Base-by-base conservation (phyloP, 1,284 basidiomycete genomes). In the Sporisorium graminicola region DNA sequence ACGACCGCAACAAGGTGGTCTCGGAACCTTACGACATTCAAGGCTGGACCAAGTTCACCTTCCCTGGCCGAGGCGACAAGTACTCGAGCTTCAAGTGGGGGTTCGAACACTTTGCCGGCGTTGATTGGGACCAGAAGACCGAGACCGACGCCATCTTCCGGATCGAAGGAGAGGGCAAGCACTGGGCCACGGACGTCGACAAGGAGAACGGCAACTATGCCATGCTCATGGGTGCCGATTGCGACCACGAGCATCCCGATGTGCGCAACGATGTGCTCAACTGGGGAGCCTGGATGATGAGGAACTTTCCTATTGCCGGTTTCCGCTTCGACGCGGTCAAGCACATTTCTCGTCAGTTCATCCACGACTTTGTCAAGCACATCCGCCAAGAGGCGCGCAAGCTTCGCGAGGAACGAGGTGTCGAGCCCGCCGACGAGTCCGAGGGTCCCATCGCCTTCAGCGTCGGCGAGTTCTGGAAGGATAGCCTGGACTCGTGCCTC, bases 231-330 rank as follows among this genome's bases (percentile, higher is more conserved):
- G 86, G 87, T 0, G 8, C 18, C 20, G 84, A 86, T 55, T 91
- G 96, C 77, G 92, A 97, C 85, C 92, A 94, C 86, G 88, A 91
- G 18, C 93, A 97, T 85, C 92, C 92, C 8, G 91, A 90, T 8
- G 94, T 94, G 14, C 26, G 66, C 10, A 72, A 84, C 26, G 86
- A 88, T 61, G 47, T 87, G 42, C 84, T 88, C 58, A 85, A 88
- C 27, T 90, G 89, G 89, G 89, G 68, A 81, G 94, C 90, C 29
- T 90, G 90, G 89, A 65, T 82, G 52, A 61, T 82, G 59, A 56
- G 77, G 7, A 80, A 63, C 49, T 82, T 82, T 37, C 80, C 80
- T 22, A 62, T 82, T 43, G 63, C 65, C n/a, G 80, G 80, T 8
- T 78, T 81, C 61, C 72, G 80, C 20, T 81, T 82, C 62, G 84